phyloP scores from a whole-genome alignment of 2,329 filamentous ascomycete species.

The Paracamarosporium sp. region DNA sequence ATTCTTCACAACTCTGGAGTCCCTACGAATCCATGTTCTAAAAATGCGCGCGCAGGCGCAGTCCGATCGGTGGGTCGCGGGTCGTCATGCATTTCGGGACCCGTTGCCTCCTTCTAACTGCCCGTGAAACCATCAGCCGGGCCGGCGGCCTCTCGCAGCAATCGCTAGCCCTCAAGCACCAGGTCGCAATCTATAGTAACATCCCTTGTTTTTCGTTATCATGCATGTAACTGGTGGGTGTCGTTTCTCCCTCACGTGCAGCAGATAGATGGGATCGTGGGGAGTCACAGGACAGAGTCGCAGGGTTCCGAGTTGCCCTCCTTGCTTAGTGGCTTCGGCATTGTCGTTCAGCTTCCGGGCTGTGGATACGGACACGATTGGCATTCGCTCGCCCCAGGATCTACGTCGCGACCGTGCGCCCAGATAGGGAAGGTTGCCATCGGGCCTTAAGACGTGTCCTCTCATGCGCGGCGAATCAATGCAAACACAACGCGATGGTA shows the following conservation, averaged over 20 bases:
- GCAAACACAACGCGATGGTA: not conserved
- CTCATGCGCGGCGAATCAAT: constrained; percentile 4
- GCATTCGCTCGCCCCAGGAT: constrained; percentile 3
- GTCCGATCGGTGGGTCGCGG: not conserved
- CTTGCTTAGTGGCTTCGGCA: constrained; percentile 10
- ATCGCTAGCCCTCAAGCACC: not conserved
- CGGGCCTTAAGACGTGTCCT: constrained; percentile 8
- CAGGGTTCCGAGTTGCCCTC: constrained; percentile 5
- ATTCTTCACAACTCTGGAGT: not conserved
- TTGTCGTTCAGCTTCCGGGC: constrained; percentile 5
- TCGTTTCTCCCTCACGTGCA: not conserved
- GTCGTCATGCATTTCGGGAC: not conserved
- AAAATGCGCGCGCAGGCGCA: not conserved
- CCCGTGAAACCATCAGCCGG: constrained; percentile 2
- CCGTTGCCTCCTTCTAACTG: not conserved
- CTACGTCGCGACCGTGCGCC: not conserved
- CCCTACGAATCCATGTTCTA: not conserved
- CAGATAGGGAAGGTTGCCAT: constrained; percentile 6
- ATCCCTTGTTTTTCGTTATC: not conserved
- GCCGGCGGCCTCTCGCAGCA: not conserved
- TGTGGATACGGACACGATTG: constrained; percentile 3
- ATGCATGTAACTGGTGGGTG: constrained; percentile 6
- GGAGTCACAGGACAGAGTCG: constrained; percentile 6
- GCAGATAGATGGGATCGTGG: constrained; percentile 2
- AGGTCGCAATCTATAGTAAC: constrained; percentile 5